A percentile compares a stretch with the other conserved stretches of the same genome.
Conservation (phyloP, 306 rosid species). For the Lagenaria siceraria region DNA sequence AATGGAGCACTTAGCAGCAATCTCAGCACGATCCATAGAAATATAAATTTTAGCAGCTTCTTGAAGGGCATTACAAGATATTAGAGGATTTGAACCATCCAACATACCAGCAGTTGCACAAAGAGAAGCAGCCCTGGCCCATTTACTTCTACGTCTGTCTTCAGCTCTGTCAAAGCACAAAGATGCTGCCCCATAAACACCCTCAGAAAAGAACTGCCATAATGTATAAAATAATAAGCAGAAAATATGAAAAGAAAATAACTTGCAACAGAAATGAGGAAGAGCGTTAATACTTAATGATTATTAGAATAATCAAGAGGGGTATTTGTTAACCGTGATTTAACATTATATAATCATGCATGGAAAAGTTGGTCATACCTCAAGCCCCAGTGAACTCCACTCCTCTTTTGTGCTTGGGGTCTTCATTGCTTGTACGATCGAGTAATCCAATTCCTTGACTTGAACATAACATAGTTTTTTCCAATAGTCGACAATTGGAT, state of each 20-base stretch:
- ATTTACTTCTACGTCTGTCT: conserved; percentile 48
- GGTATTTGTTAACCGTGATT: not conserved
- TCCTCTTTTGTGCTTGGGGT: conserved; percentile 41
- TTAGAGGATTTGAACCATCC: conserved; percentile 26
- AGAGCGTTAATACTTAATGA: not conserved
- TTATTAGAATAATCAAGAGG: not conserved
- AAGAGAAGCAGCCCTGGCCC: conserved; percentile 56
- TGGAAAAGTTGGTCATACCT: conserved; percentile 25
- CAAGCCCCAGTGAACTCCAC: conserved; percentile 49
- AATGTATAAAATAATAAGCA: not conserved
- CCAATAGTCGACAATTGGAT: conserved; percentile 67
- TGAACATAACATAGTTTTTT: conserved; percentile 37
- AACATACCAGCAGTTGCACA: conserved; percentile 32
- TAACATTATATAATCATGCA: not conserved
- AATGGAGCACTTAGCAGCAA: conserved; percentile 51
- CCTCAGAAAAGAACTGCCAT: conserved; percentile 47
- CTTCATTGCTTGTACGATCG: conserved; percentile 38
- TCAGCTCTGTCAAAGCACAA: conserved; percentile 69
- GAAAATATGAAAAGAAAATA: not conserved
- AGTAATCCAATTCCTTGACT: conserved; percentile 32
- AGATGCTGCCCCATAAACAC: conserved; percentile 50
- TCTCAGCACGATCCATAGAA: conserved; percentile 39
- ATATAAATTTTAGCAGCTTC: conserved; percentile 69
- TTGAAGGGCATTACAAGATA: conserved; percentile 33
- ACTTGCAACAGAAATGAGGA: not conserved